These are phyloP conservation scores for Castanea mollissima DNA, from an alignment of 306 rosid species.

Conservation along the genomic window DNA sequence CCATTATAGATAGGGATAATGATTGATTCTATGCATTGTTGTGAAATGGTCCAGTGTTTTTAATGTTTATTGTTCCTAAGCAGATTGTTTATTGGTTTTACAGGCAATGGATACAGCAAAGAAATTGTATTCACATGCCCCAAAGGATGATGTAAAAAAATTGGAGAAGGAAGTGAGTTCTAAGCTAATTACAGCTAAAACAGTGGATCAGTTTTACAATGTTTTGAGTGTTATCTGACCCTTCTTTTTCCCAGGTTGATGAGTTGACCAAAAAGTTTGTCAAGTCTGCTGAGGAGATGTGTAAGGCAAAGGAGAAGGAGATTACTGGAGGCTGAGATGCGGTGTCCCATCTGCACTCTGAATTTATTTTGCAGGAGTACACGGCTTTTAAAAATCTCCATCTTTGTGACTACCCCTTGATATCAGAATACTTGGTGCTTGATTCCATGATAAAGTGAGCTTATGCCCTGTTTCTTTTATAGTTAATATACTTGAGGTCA, in stretches of 20 bases:
- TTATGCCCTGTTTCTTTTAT: not conserved
- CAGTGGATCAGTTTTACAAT: constrained; percentile 1
- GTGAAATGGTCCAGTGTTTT: not conserved
- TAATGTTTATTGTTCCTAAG: constrained; percentile 13
- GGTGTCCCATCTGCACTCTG: not conserved
- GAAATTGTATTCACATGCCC: constrained; percentile 62
- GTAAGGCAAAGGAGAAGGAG: constrained; percentile 90
- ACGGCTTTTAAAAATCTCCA: not conserved
- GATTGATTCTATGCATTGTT: not conserved
- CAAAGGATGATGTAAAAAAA: constrained; percentile 87
- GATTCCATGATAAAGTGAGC: not conserved
- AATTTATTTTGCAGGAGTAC: not conserved
- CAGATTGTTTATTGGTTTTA: constrained; percentile 18
- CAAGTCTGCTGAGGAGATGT: constrained; percentile 74
- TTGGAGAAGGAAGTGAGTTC: constrained; percentile 85
- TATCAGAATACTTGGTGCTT: not conserved
- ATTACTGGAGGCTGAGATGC: constrained; percentile 52
- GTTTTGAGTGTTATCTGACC: constrained; percentile 21
- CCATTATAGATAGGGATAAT: not conserved
- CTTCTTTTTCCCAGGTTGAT: constrained; percentile 53
- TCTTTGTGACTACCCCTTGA: not conserved
- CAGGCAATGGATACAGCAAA: constrained; percentile 90
- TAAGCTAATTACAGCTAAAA: not conserved
- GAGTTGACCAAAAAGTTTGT: constrained; percentile 80
- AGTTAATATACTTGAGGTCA: not conserved